These are phyloP conservation scores for Dalbergia oliveri DNA, from an alignment of 306 rosid species.

Conservation along the genomic window DNA sequence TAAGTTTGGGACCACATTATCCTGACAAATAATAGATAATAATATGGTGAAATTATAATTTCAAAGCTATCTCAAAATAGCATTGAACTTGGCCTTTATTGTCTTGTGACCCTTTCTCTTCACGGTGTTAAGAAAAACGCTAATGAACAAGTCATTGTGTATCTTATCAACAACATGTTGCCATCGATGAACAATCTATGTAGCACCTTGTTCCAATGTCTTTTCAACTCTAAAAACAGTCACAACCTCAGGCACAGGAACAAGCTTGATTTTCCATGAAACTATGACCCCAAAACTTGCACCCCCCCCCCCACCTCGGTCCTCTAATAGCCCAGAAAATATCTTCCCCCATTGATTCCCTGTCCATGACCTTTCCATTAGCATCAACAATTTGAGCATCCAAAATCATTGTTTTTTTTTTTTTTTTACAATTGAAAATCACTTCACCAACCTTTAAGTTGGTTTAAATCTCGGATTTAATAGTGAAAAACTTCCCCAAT, in stretches of 20 bases:
- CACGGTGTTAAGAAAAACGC: constrained; percentile 67
- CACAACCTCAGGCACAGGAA: constrained; percentile 62
- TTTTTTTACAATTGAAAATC: too few relatives aligned
- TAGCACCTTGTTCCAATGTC: constrained; percentile 69
- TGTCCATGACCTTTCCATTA: constrained; percentile 60
- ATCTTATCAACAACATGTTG: constrained; percentile 61
- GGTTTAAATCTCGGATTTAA: too few relatives aligned
- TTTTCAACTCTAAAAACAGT: constrained; percentile 71
- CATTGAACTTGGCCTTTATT: constrained; percentile 62
- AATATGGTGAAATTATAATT: too few relatives aligned
- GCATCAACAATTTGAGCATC: constrained; percentile 70
- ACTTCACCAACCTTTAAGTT: too few relatives aligned
- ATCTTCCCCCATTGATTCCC: constrained; percentile 79
- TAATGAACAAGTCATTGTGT: constrained; percentile 59
- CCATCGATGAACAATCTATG: constrained; percentile 71
- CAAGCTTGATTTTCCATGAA: constrained; percentile 74
- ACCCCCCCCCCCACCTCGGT: constrained; percentile 62
- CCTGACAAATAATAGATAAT: too few relatives aligned
- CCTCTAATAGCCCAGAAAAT: constrained; percentile 90
- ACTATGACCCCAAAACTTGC: constrained; percentile 78
- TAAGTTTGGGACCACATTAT: too few relatives aligned
- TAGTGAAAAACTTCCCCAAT: too few relatives aligned
- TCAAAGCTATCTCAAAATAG: constrained; percentile 8
- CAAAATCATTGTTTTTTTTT: constrained; percentile 20
- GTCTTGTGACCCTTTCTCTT: constrained; percentile 53